These are phyloP conservation scores for Ochetophila trinervis DNA, from an alignment of 306 rosid species.

Conservation along the genomic window DNA sequence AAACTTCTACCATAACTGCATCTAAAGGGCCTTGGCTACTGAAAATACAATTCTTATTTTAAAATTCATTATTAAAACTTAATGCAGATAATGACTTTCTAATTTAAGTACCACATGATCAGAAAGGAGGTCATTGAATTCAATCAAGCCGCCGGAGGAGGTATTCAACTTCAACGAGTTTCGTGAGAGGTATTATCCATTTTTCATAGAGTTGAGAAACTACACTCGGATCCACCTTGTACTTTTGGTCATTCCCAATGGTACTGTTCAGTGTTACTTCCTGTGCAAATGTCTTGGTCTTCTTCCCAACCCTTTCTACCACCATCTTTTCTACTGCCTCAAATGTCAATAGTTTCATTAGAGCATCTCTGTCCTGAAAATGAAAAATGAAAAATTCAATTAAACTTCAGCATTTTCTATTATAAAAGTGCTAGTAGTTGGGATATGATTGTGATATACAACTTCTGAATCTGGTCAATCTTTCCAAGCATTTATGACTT, in stretches of 20 bases:
- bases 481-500: no score
- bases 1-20: no score
- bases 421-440: no score
- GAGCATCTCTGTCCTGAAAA: conserved; percentile 62
- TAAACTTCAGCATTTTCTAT: no score
- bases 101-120: no score
- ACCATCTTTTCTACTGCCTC: conserved; percentile 65
- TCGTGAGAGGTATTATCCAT: conserved; percentile 89
- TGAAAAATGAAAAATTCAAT: no score
- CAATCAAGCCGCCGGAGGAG: conserved; percentile 62
- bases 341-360: conserved; percentile 83
- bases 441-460: no score
- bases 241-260: conserved; percentile 5
- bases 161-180: conserved; percentile 79
- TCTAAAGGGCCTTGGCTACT: no score
- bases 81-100: no score
- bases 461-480: no score
- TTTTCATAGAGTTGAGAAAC: conserved; percentile 54
- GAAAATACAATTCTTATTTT: no score
- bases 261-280: conserved; percentile 38
- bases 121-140: not conserved
- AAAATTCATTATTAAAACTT: no score
- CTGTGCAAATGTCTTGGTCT: conserved; percentile 69
- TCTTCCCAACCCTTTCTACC: conserved; percentile 77
- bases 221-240: conserved; percentile 59